Base-by-base conservation (phyloP, 768 basidiomycete species). In the Sporobolomyces phaffii region DNA sequence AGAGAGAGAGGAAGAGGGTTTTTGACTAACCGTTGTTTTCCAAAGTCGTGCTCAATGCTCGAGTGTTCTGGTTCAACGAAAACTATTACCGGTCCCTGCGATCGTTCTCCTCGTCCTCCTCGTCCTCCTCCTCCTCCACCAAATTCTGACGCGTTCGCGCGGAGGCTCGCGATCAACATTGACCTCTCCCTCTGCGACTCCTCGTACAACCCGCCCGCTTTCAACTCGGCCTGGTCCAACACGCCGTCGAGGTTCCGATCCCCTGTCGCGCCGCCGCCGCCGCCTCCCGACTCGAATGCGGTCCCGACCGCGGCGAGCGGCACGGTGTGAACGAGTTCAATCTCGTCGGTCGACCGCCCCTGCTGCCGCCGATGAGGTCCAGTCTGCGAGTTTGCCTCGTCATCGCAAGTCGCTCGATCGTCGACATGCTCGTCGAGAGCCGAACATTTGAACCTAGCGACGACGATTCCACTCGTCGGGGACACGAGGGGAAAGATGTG, bases 131-230 rank as follows among this genome's bases (percentile, higher is more conserved):
- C 80, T 77, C 40, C 84, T 80, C 45, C 96, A 82, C 13, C 85
- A 84, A n/a, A n/a, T n/a, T n/a, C n/a, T n/a, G n/a, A n/a, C n/a
- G n/a, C n/a, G n/a, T n/a, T n/a, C n/a, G n/a, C n/a, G n/a, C n/a
- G n/a, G n/a, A n/a, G n/a, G n/a, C n/a, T n/a, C n/a, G n/a, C 80
- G 57, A 93, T 74, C 36, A 93, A 78, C 56, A 85, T 84, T 70
- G 77, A 76, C 74, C 84, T 85, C 77, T 91, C 86, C 52, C 87
- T 81, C 67, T 83, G 84, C 7, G 91, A 94, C 80, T 97, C 91
- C 26, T 90, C 90, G 75, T 91, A 97, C 83, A 96, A 90, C 69
- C 84, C 90, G 49, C 91, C 83, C 65, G 86, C 88, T 49, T 47
- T 62, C 1, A 78, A 80, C 73, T 85, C 85, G 14, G 83, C 82